These are phyloP conservation scores for Cladorrhinum sp. DNA, from an alignment of 2,329 filamentous ascomycete genomes.

Conservation along the genomic window DNA sequence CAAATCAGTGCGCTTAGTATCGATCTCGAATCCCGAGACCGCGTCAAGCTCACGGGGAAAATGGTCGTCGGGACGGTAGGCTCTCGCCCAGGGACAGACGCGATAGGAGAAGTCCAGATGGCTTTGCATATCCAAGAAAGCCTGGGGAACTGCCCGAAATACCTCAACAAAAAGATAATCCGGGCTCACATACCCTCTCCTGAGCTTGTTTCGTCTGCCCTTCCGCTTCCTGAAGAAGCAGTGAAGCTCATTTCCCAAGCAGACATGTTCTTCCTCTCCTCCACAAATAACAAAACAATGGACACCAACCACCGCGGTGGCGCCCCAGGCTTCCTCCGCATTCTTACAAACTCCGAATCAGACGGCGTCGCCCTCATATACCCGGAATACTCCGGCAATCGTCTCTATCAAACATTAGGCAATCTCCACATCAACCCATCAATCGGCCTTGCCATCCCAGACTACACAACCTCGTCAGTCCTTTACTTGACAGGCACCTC, in stretches of 20 bases:
- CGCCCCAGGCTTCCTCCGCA: constrained; percentile 67
- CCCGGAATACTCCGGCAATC: constrained; percentile 82
- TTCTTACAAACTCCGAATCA: constrained; percentile 52
- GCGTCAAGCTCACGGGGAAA: constrained; percentile 70
- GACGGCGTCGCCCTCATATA: constrained; percentile 58
- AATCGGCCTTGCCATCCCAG: constrained; percentile 69
- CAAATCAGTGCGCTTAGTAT: constrained; percentile 54
- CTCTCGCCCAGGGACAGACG: constrained; percentile 31
- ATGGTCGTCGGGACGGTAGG: constrained; percentile 62
- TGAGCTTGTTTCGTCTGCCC: constrained; percentile 33
- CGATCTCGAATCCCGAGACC: constrained; percentile 64
- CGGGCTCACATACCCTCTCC: constrained; percentile 52
- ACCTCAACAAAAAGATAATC: constrained; percentile 72
- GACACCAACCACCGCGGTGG: constrained; percentile 83
- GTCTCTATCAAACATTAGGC: constrained; percentile 78
- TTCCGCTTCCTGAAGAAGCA: constrained; percentile 51
- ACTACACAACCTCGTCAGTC: constrained; percentile 69
- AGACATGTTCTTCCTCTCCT: constrained; percentile 78
- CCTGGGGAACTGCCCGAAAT: constrained; percentile 83
- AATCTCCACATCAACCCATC: constrained; percentile 67
- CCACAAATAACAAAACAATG: constrained; percentile 65
- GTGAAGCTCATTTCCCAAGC: constrained; percentile 58
- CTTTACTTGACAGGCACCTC: constrained; percentile 71
- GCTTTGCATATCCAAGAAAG: constrained; percentile 68
- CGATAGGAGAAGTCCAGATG: constrained; percentile 45